Evolutionary conservation across 805 yeast species (phyloP), one percentile per base, ranked within the genome.

Genomic region (Saccharomyces jurei): DNA sequence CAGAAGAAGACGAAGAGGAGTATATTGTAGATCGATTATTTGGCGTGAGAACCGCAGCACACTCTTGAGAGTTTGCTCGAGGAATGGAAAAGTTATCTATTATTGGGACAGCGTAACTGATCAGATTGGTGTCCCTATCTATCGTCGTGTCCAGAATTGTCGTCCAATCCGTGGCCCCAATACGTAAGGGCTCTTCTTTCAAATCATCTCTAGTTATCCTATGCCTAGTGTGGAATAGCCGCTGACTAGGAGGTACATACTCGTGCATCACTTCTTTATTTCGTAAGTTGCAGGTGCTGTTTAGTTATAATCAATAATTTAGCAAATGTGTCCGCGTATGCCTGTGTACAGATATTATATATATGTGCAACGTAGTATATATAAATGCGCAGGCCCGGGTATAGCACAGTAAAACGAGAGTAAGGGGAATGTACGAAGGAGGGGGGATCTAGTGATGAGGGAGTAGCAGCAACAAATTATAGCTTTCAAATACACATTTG

Each of bases 241-340:
- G 57, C 41, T 55, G 57, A 41, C 59, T 52, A 21, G 63, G 63
- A 13, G 63, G 59, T 28, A 57, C 50, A 44, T 55, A 60, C 26
- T 48, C 52, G 9, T 46, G 49, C 30, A 27, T 36, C 25, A 21
- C 17, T 11, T 36, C 10, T 10, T 17, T 17, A 36, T n/a, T 13
- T 11, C 6, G 13, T 36, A 11, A 36, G 22, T 36, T 5, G 44
- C 10, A 36, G 22, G 11, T 36, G 44, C 10, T 2, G 22, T 36
- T 36, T 36, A 8, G 25, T 36, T 36, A 36, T 36, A 17, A 11
- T 9, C 6, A 21, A 36, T 17, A 17, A 2, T 6, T 17, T 36
- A 8, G 44, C 25, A 3, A 36, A 36, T 4, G 25, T 36, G 4
- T 9, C 44, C 22, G 11, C 14, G 9, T 22, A 28, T 21, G 31